Evolutionary conservation across 768 basidiomycete genomes (phyloP), one percentile per base, ranked within the genome.

Genomic region (Coprinopsis marcescibilis): DNA sequence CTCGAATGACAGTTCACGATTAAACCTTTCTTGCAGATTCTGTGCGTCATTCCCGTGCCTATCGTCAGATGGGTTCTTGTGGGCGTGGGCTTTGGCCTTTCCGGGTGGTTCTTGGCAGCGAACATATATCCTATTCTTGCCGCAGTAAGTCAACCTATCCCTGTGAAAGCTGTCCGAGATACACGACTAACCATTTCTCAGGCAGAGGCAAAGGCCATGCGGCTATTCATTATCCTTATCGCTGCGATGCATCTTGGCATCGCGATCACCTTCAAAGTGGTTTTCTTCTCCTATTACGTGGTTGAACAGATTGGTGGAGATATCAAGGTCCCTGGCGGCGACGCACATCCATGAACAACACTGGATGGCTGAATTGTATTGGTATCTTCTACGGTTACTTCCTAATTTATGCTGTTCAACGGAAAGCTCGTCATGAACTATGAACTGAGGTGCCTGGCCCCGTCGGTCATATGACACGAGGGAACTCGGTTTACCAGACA

Each of bases 71-170:
- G 91, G 89, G 72, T 73, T 1, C 73, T 96, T 23, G 82, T 87
- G 15, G 77, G 77, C 11, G 38, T 81, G 36, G 93, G 81, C 0
- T 89, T 88, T 54, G 70, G 68, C 1, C 66, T 91, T 15, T 97
- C 95, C 5, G 91, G 92, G 2, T 91, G 80, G 69, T 98, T 93
- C 73, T 73, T 99, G 23, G 71, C 75, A 12, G 72, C 73, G 19
- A 91, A 93, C 57, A 78, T 96, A 37, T 98, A 96, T 55, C 95
- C 95, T 3, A 77, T 96, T 43, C 80, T 98, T 23, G 81, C 87
- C 27, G 76, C 80, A 7, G 92, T 94, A 55, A 55, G 86, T 44
- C 15, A 39, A 14, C 25, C 34, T 19, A 17, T 13, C 7, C 48
- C 43, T 6, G 15, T 45, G 39, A 45, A 12, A 27, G 17, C 17